These are phyloP conservation scores for Hyphodiscus hymeniophilus DNA, from an alignment of 495 filamentous ascomycete species.

Conservation along the genomic window DNA sequence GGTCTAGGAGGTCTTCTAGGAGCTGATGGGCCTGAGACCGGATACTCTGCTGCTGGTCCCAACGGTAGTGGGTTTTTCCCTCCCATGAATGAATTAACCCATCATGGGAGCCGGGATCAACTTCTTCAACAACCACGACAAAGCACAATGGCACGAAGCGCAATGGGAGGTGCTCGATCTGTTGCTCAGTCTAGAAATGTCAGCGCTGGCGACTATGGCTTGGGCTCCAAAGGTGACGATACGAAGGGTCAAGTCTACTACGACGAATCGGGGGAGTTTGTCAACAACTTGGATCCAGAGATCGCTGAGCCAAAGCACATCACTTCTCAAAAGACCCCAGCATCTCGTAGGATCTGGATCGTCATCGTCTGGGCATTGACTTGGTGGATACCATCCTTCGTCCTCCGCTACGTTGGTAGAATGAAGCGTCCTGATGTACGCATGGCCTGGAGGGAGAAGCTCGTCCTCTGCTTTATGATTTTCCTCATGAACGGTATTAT, in stretches of 20 bases:
- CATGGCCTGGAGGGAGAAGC: conserved; percentile 89
- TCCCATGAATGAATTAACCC: conserved; percentile 48
- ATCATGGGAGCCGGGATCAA: conserved; percentile 62
- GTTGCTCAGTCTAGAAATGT: conserved; percentile 64
- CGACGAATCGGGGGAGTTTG: conserved; percentile 46
- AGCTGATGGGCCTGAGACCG: conserved; percentile 39
- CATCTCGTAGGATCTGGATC: conserved; percentile 67
- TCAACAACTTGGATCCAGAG: conserved; percentile 60
- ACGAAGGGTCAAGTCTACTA: conserved; percentile 65
- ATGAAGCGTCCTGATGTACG: conserved; percentile 98
- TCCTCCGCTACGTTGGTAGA: conserved; percentile 71
- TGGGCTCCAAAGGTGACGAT: conserved; percentile 78
- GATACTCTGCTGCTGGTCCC: conserved; percentile 49
- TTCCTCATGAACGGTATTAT: conserved; percentile 73
- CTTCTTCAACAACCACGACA: conserved; percentile 55
- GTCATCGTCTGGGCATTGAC: conserved; percentile 75
- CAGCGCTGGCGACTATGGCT: conserved; percentile 71
- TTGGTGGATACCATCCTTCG: conserved; percentile 90
- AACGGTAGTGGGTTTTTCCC: conserved; percentile 65
- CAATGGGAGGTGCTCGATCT: conserved; percentile 52
- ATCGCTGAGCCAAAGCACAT: conserved; percentile 68
- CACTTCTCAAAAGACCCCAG: conserved; percentile 55
- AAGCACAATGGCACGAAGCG: conserved; percentile 46
- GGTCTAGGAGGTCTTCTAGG: conserved; percentile 39
- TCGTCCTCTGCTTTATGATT: conserved; percentile 76